These are phyloP conservation scores for Barnettozyma populi DNA, from an alignment of 805 yeast species.

Conservation along the genomic window DNA sequence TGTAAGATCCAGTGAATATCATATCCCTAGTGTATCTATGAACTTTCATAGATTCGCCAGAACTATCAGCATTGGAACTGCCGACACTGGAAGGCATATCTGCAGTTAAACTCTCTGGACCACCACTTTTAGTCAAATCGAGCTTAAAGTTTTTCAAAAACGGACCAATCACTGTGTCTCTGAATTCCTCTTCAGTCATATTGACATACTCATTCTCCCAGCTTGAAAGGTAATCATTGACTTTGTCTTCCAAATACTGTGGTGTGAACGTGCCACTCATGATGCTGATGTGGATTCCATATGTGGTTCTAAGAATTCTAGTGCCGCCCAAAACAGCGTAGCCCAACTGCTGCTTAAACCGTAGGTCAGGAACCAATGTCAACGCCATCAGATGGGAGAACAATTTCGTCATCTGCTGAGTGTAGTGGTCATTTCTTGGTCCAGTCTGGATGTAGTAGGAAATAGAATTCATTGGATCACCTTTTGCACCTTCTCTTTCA, in stretches of 20 bases:
- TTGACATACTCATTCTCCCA: conserved; percentile 33
- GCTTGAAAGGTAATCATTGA: conserved; percentile 41
- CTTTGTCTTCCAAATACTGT: conserved; percentile 34
- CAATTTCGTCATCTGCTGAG: conserved; percentile 39
- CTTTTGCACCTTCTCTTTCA: conserved; percentile 30
- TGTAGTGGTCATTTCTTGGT: conserved; percentile 29
- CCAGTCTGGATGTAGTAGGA: conserved; percentile 57
- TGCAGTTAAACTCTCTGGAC: conserved; percentile 31
- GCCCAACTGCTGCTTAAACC: conserved; percentile 56
- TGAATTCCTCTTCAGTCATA: conserved; percentile 33
- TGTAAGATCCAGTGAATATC: conserved; percentile 16
- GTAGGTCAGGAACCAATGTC: conserved; percentile 39
- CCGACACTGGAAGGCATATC: conserved; percentile 31
- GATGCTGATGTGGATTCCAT: conserved; percentile 54
- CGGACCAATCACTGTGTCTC: conserved; percentile 28
- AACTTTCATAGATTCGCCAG: conserved; percentile 26
- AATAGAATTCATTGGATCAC: conserved; percentile 49
- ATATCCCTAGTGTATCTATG: conserved; percentile 37
- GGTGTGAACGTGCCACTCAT: conserved; percentile 47
- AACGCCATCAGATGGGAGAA: conserved; percentile 42
- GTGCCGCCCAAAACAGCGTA: conserved; percentile 57
- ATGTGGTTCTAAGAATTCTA: conserved; percentile 42
- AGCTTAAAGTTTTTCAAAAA: conserved; percentile 28
- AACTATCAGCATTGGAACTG: conserved; percentile 25
- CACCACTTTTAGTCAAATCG: conserved; percentile 20